phyloP scores from a whole-genome alignment of 2,329 filamentous ascomycete species.

The Immersiporthe knoxdaviesiana region DNA sequence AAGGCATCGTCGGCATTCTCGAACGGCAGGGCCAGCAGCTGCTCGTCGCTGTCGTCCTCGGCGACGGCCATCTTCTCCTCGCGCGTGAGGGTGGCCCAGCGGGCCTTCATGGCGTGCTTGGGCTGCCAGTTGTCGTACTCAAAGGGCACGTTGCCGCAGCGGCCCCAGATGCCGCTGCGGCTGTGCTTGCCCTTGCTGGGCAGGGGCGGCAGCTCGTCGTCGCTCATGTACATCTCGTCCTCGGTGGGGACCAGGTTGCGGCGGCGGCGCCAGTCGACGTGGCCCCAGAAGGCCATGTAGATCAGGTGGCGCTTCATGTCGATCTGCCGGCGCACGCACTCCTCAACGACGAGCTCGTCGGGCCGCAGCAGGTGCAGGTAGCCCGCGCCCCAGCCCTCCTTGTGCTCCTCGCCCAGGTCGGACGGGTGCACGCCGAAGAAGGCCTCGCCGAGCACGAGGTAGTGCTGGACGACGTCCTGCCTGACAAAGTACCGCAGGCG shows the following conservation, averaged over 20 bases:
- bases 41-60: constrained; percentile 37
- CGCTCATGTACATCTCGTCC: constrained; percentile 56
- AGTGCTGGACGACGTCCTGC: constrained; percentile 39
- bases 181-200: neutral
- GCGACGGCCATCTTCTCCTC: constrained; percentile 45
- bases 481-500: constrained; percentile 55
- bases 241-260: constrained; percentile 53
- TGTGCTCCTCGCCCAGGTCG: constrained; percentile 56
- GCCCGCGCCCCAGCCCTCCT: constrained; percentile 60
- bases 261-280: constrained; percentile 56
- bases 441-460: constrained; percentile 39
- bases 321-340: constrained; percentile 56
- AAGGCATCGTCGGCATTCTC: constrained; percentile 23
- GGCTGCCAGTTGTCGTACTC: constrained; percentile 45
- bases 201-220: constrained; percentile 44
- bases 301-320: constrained; percentile 56
- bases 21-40: constrained; percentile 30
- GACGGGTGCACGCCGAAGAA: constrained; percentile 53
- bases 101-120: constrained; percentile 50
- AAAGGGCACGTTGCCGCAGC: constrained; percentile 41
- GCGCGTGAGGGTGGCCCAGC: constrained; percentile 44
- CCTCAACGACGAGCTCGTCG: constrained; percentile 62
- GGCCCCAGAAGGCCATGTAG: constrained; percentile 66
- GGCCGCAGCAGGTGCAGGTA: constrained; percentile 53
- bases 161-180: constrained; percentile 24